These are phyloP conservation scores for Xylariaceae sp. DNA, from an alignment of 2,329 filamentous ascomycete genomes.

Conservation along the genomic window DNA sequence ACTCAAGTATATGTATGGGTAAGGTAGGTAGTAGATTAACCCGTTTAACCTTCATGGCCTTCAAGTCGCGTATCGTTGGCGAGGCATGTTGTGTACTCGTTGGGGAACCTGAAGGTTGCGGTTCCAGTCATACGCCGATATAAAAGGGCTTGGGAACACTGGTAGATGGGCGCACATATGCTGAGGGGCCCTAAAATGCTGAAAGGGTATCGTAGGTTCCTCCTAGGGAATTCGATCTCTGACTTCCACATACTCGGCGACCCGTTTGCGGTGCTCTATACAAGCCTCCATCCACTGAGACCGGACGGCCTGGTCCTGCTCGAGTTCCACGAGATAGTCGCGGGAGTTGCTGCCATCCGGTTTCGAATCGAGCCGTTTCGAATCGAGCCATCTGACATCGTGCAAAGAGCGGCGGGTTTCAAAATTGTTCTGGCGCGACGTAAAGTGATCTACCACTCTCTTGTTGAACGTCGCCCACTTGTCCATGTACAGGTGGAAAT, in stretches of 20 bases:
- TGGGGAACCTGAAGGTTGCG: too few species aligned
- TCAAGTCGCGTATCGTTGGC: too few species aligned
- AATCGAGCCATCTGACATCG: conserved; percentile 38
- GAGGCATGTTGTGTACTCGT: too few species aligned
- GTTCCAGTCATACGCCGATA: too few species aligned
- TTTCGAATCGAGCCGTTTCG: conserved; percentile 9
- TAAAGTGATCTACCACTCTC: conserved; percentile 49
- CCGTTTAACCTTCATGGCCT: too few species aligned
- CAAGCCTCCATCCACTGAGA: conserved; percentile 53
- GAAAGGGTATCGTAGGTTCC: too few species aligned
- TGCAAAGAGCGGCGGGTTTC: conserved; percentile 31
- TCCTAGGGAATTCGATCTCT: conserved; percentile 34
- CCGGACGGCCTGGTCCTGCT: conserved; percentile 57
- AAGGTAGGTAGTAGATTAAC: too few species aligned
- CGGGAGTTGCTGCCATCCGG: conserved; percentile 26
- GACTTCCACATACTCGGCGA: conserved; percentile 49
- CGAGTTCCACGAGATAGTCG: conserved; percentile 52
- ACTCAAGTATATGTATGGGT: too few species aligned
- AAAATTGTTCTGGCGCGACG: conserved; percentile 40
- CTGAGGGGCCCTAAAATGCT: too few species aligned
- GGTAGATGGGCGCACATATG: too few species aligned
- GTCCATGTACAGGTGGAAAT: conserved; percentile 47
- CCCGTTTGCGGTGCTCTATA: conserved; percentile 49
- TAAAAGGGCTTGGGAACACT: too few species aligned
- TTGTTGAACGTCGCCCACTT: conserved; percentile 45